These are phyloP conservation scores for Diaporthe vaccinii DNA, from an alignment of 2,329 filamentous ascomycete genomes.

Conservation along the genomic window DNA sequence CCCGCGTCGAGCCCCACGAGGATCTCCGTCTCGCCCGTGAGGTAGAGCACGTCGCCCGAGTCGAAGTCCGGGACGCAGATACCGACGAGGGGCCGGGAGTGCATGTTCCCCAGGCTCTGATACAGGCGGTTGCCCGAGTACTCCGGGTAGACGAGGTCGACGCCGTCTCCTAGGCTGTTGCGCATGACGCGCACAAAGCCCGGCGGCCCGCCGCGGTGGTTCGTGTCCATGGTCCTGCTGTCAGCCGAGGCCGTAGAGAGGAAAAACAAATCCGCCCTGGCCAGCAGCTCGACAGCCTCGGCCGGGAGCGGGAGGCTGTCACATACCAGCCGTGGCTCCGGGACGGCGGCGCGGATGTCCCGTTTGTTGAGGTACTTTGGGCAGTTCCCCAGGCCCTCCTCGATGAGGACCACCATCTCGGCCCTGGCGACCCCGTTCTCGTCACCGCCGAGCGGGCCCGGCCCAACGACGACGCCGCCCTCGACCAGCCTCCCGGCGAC, in stretches of 20 bases:
- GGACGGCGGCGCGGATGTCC: constrained; percentile 66
- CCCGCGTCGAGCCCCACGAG: constrained; percentile 75
- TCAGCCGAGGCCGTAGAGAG: constrained; percentile 72
- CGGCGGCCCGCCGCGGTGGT: constrained; percentile 80
- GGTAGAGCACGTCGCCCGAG: constrained; percentile 79
- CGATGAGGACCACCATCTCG: constrained; percentile 75
- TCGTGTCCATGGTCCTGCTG: constrained; percentile 82
- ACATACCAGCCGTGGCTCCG: constrained; percentile 61
- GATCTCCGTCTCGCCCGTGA: constrained; percentile 77
- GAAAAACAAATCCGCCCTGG: constrained; percentile 81
- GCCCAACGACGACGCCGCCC: constrained; percentile 63
- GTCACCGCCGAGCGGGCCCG: constrained; percentile 46
- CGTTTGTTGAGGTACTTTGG: constrained; percentile 90
- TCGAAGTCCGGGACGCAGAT: constrained; percentile 81
- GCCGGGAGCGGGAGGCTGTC: constrained; percentile 59
- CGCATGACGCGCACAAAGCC: constrained; percentile 80
- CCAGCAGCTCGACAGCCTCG: constrained; percentile 71
- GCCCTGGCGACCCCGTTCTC: constrained; percentile 51
- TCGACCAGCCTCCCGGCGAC: constrained; percentile 78
- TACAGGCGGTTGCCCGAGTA: constrained; percentile 89
- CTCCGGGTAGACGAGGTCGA: constrained; percentile 81
- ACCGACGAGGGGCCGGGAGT: constrained; percentile 75
- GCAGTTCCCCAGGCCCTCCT: constrained; percentile 84
- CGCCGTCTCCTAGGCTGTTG: constrained; percentile 59
- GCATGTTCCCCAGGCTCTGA: constrained; percentile 85